Conservation (phyloP, 1,284 basidiomycete species). For the Phlebopus sp. region DNA sequence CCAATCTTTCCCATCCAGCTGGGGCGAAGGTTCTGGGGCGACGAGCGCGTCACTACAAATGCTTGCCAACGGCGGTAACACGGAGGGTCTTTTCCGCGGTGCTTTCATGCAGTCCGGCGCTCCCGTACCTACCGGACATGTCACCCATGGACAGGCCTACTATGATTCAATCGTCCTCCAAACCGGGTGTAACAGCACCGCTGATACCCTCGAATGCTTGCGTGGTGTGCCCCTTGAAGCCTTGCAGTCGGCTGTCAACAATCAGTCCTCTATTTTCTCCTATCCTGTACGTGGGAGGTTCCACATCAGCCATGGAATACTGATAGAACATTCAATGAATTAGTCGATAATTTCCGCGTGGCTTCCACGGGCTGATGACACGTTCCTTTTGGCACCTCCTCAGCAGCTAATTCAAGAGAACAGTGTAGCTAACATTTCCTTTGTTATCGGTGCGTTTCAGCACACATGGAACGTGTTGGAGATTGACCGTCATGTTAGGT, state of each 20-base stretch:
- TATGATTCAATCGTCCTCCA: conserved; percentile 33
- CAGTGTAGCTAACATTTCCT: conserved; percentile 31
- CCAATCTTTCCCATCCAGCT: conserved; percentile 30
- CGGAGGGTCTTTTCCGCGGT: conserved; percentile 47
- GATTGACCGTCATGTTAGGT: conserved; percentile 8
- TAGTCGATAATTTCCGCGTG: conserved; percentile 28
- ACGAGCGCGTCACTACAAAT: conserved; percentile 50
- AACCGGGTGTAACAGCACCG: conserved; percentile 27
- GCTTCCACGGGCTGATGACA: conserved; percentile 40
- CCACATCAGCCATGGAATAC: not conserved
- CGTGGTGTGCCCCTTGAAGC: conserved; percentile 29
- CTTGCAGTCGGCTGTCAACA: conserved; percentile 32
- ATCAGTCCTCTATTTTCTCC: conserved; percentile 25
- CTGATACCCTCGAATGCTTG: conserved; percentile 39
- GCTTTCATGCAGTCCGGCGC: conserved; percentile 52
- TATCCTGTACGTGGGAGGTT: conserved; percentile 22
- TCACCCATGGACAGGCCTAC: conserved; percentile 37
- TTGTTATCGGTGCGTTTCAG: conserved; percentile 24
- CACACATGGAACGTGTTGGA: not conserved
- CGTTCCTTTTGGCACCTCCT: conserved; percentile 32
- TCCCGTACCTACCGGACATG: conserved; percentile 43
- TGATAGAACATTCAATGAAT: not conserved
- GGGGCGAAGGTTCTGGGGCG: conserved; percentile 57
- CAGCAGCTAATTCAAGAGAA: conserved; percentile 24
- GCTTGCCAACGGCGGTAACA: conserved; percentile 46